A percentile compares a stretch with the other conserved stretches of the same genome.
Conservation (phyloP, 2,329 filamentous ascomycete species). For the Trichoderma oligosporum region DNA sequence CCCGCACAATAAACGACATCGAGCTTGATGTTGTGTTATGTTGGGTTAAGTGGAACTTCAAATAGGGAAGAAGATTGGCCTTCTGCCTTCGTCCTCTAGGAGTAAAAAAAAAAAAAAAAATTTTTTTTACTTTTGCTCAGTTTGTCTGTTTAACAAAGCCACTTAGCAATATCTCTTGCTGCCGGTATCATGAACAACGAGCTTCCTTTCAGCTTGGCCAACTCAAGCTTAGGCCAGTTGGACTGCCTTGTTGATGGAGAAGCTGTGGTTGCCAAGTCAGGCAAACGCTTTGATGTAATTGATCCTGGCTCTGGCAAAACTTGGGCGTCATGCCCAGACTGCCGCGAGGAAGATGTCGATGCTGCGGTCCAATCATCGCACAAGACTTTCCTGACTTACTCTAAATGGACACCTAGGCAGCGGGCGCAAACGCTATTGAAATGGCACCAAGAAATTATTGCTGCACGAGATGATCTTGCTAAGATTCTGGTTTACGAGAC, state of each 20-base stretch:
- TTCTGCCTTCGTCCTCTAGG: too few relatives aligned
- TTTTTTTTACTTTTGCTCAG: background rate
- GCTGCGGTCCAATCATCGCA: conserved; percentile 36
- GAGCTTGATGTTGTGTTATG: background rate
- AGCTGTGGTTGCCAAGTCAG: conserved; percentile 44
- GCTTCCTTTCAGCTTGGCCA: conserved; percentile 42
- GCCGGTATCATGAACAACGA: conserved; percentile 7
- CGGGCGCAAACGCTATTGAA: conserved; percentile 35
- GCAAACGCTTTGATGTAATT: conserved; percentile 48
- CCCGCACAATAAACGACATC: conserved; percentile 5
- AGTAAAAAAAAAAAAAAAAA: background rate
- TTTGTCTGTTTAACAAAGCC: background rate
- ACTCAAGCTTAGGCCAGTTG: conserved; percentile 45
- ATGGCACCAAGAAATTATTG: conserved; percentile 38
- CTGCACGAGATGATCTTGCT: conserved; percentile 38
- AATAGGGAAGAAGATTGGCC: too few relatives aligned
- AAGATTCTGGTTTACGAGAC: conserved; percentile 46
- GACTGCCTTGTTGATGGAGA: conserved; percentile 49
- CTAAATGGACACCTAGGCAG: conserved; percentile 35
- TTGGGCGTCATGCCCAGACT: conserved; percentile 51
- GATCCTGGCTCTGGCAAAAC: conserved; percentile 49
- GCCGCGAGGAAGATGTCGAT: conserved; percentile 39
- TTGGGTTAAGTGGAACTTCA: background rate
- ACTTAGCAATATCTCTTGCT: background rate
- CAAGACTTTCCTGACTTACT: conserved; percentile 37